phyloP scores from a whole-genome alignment of 169 alveolate genomes.

The Plasmodium inui region DNA sequence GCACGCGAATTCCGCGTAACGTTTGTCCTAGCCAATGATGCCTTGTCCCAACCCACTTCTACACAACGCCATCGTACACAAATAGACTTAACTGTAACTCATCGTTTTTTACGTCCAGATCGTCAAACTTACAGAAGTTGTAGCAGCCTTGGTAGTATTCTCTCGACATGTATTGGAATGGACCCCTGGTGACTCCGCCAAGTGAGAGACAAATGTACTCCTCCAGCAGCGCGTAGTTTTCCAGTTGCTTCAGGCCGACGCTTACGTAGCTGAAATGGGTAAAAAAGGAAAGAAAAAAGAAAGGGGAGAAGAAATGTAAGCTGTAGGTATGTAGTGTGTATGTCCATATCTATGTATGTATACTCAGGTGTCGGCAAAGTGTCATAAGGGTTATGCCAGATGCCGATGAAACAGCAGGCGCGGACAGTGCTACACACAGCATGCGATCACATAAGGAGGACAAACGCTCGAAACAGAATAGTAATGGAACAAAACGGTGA shows the following conservation, averaged over 20 bases:
- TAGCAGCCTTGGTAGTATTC: constrained; percentile 69
- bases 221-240: constrained; percentile 50
- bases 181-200: constrained; percentile 61
- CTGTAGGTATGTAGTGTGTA: not conserved
- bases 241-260: constrained; percentile 55
- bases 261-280: constrained; percentile 52
- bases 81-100: constrained; percentile 70
- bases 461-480: not conserved
- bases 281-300: not conserved
- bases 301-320: not conserved
- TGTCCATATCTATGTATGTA: not conserved
- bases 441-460: not conserved
- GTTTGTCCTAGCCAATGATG: not conserved
- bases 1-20: not conserved
- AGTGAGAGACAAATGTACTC: constrained; percentile 72
- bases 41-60: not conserved
- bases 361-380: not conserved
- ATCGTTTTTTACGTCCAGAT: constrained; percentile 49
- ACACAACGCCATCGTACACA: constrained; percentile 70
- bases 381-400: not conserved
- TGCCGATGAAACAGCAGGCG: not conserved
- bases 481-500: not conserved
- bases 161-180: constrained; percentile 47
- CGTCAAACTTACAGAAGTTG: constrained; percentile 72
- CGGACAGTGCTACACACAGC: not conserved